Base-by-base conservation (phyloP, 139 green algal genomes). In the Protoeuglena noctilucae region DNA sequence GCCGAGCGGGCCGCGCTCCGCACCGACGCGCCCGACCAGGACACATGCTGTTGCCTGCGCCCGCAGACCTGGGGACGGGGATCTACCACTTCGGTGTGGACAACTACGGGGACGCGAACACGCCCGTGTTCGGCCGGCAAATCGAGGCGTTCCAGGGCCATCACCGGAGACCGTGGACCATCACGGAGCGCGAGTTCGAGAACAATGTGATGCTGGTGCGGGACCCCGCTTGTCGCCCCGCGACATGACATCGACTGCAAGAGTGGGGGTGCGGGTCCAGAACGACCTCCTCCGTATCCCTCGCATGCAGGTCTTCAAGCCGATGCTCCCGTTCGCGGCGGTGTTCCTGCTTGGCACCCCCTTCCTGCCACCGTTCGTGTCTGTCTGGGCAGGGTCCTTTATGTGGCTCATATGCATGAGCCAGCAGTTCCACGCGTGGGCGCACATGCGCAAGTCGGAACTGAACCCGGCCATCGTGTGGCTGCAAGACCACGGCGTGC, bases 341-440 rank as follows among this genome's bases (percentile, higher is more conserved):
- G 50, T 55, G 3, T 56, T 74, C 34, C 43, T n/a, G n/a, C n/a
- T n/a, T n/a, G n/a, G n/a, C n/a, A n/a, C n/a, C n/a, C n/a, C n/a
- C n/a, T n/a, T n/a, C n/a, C n/a, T n/a, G n/a, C n/a, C n/a, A n/a
- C n/a, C n/a, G n/a, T n/a, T n/a, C n/a, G n/a, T n/a, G n/a, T n/a
- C n/a, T n/a, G 56, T 73, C 21, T 94, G 86, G 65, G 53, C 74
- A 14, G 69, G 74, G 16, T 65, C 65, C n/a, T 85, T 88, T 67
- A 60, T 86, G 24, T 76, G 77, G 61, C 62, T 93, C 18, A 70
- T 84, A 17, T 84, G 80, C 72, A 80, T 96, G 75, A 83, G 67
- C 55, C 91, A 98, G 72, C 89, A 98, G 78, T 93, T 93, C 48
- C 91, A 98, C 60, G 80, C 86, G 1, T 98, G 89, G 85, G 71